Conservation (phyloP, 768 basidiomycete genomes). For the Clavulina sp. region DNA sequence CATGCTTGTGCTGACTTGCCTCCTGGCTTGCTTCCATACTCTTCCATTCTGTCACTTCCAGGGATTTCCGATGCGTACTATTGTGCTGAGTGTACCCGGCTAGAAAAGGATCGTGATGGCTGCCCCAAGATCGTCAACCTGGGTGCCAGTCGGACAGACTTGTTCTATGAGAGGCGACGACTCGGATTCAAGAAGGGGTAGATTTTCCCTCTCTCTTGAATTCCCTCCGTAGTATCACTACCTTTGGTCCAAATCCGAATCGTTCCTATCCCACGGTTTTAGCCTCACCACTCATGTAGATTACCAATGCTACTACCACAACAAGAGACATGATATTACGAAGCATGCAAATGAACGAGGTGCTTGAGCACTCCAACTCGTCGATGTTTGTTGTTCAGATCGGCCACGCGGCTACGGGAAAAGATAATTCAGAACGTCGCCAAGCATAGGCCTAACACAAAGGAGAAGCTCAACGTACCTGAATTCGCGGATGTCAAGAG, state of each 20-base stretch:
- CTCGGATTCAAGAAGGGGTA: conserved; percentile 59
- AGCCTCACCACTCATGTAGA: neutral
- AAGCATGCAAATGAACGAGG: neutral
- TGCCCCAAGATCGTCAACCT: conserved; percentile 97
- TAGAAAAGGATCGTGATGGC: conserved; percentile 95
- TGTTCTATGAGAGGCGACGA: conserved; percentile 81
- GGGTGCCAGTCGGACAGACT: conserved; percentile 81
- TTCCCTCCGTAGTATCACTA: neutral
- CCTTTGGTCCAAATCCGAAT: neutral
- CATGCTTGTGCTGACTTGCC: neutral
- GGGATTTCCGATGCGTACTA: conserved; percentile 99
- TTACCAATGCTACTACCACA: neutral
- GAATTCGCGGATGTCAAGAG: conserved; percentile 26
- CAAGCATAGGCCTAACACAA: neutral
- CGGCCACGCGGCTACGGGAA: neutral
- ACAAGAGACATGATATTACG: neutral
- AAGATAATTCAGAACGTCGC: neutral
- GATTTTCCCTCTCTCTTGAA: conserved; percentile 2
- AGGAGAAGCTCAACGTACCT: neutral
- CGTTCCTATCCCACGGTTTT: neutral
- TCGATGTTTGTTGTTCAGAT: conserved; percentile 19
- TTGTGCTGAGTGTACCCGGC: conserved; percentile 89
- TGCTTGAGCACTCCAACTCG: conserved; percentile 31
- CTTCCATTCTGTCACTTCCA: conserved; percentile 19
- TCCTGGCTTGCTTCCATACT: neutral